Base-by-base conservation (phyloP, 441 rosid genomes). In the Pelargonium australe region DNA sequence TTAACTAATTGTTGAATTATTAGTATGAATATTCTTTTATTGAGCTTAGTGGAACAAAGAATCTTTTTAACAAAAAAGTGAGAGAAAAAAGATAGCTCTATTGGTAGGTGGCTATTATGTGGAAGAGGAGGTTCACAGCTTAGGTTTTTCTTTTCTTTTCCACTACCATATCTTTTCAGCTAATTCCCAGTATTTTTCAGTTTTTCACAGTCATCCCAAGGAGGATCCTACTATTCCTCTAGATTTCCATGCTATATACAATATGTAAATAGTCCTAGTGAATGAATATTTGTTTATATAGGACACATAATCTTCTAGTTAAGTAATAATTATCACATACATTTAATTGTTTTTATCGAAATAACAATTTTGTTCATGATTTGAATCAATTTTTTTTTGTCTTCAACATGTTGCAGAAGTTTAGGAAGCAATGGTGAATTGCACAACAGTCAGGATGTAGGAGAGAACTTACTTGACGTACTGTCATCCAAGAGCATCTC, bases 401-500 rank as follows among this genome's bases (percentile, higher is more conserved):
- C 1, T 67, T 19, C 41, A 2, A 1, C 58, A 61, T 9, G 65
- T 14, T 23, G 72, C 67, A 80, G 87, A 61, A 80, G 82, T 41
- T 75, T 73, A 13, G 82, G 90, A 73, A 75, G 76, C 75, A 76
- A 74, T 40, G 85, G 79, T 71, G 87, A 85, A 16, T 43, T 76
- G 11, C 76, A 73, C 66, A 73, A 72, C 70, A 76, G 31, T 65
- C 77, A 76, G 72, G 82, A 81, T 14, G 76, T 76, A 4, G 82
- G 76, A 67, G 82, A 77, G 61, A 84, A 82, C 70, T 73, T 79
- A 1, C 55, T 78, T 1, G 83, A 82, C 53, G 73, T 76, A 12
- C 67, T 80, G 16, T 83, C 96, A 57, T 82, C 87, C 41, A 85
- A 80, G 79, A 82, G 74, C 60, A 70, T 80, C 45, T 72, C 86